These are phyloP conservation scores for Rhynchospora tenuis DNA, from an alignment of 176 grass and related monocot genomes.

Conservation along the genomic window DNA sequence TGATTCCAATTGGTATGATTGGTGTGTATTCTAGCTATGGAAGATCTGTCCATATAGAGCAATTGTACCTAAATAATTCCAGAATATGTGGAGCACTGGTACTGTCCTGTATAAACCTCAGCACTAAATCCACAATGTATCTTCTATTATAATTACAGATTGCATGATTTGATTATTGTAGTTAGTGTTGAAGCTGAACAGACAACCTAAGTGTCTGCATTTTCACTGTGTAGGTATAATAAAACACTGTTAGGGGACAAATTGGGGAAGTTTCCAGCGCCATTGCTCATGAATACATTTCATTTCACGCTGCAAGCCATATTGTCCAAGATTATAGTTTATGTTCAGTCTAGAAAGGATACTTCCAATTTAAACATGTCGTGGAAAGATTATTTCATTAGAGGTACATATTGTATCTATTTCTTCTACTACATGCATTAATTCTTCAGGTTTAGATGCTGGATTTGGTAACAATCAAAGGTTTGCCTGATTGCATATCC, in stretches of 20 bases:
- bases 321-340: conserved; percentile 76
- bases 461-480: not conserved
- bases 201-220: not conserved
- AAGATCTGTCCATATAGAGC: not conserved
- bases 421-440: not conserved
- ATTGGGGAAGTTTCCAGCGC: conserved; percentile 96
- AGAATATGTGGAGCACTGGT: not conserved
- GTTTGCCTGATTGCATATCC: not conserved
- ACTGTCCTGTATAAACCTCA: not conserved
- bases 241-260: conserved; percentile 97
- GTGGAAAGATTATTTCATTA: conserved; percentile 95
- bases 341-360: conserved; percentile 53
- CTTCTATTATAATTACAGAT: not conserved
- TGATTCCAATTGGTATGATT: not conserved
- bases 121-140: not conserved
- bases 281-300: conserved; percentile 97
- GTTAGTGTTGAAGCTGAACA: not conserved
- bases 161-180: not conserved
- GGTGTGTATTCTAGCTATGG: not conserved
- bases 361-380: conserved; percentile 54
- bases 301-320: conserved; percentile 94
- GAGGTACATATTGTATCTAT: conserved; percentile 41
- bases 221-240: conserved; percentile 59
- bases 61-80: not conserved
- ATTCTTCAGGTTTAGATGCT: not conserved